Base-by-base conservation (phyloP, 2,329 filamentous ascomycete genomes). In the Cladosporium halotolerans region DNA sequence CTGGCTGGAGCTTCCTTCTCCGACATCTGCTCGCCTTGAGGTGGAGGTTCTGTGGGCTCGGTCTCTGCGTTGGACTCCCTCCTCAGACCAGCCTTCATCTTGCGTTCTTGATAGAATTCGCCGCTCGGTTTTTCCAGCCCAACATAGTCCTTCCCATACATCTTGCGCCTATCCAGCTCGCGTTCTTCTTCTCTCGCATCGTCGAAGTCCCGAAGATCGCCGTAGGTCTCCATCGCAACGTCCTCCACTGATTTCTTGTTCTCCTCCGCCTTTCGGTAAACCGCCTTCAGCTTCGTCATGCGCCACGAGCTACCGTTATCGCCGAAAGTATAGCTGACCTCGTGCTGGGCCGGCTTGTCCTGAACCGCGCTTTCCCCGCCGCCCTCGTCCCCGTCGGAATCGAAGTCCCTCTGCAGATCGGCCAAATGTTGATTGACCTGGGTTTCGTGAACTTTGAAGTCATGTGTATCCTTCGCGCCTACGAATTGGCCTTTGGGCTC, bases 251-350 rank as follows among this genome's bases (percentile, higher is more conserved):
- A 63, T n/a, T 79, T 79, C 0, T 84, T 84, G 0, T 76, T 84
- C 62, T 93, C 85, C 60, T 95, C 79, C 0, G 90, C 89, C 51
- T 85, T 80, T 23, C 82, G 80, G 68, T 95, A 96, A 2, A 96
- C 88, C 9, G 84, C 86, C 60, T 87, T 90, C 32, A 99, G 80
- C 69, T 91, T 96, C 5, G 86, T 95, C 91, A 99, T 96, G 46
- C 95, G 85, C 93, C 95, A 99, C 62, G 89, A 82, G 11, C 91
- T 92, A 0, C 93, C 92, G 6, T 81, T 74, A 68, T 99, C 93
- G 14, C 95, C 93, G 69, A 99, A 95, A 0, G 75, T 88, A 66
- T 97, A 99, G 54, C 81, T 76, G 8, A 95, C 81, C 53, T 87
- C 80, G 50, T 82, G 76, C 42, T 82, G 72, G 1, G 77, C 74